phyloP scores from a whole-genome alignment of 352 stramenopile genomes.

The Pythium rhizo-oryzae region DNA sequence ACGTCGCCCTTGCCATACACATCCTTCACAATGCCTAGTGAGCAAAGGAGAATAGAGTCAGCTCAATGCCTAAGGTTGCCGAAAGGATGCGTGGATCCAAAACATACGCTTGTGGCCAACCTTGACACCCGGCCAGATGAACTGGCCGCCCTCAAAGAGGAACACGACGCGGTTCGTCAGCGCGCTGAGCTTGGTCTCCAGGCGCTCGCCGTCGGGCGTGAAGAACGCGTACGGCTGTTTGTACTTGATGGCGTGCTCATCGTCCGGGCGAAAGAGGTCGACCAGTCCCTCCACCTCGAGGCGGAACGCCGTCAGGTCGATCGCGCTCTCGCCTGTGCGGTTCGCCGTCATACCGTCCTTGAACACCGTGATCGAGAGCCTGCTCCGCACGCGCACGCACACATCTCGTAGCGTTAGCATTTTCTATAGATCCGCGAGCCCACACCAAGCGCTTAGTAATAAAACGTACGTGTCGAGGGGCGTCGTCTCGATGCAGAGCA shows the following conservation, averaged over 20 bases:
- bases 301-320: conserved; percentile 38
- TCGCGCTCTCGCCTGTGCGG: conserved; percentile 34
- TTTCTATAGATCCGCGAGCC: neutral
- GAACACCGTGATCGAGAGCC: conserved; percentile 47
- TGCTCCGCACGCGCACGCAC: conserved; percentile 12
- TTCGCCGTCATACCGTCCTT: conserved; percentile 52
- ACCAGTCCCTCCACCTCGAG: conserved; percentile 40
- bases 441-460: neutral
- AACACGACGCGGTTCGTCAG: conserved; percentile 56
- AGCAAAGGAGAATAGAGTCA: too few relatives aligned
- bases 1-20: conserved; percentile 49
- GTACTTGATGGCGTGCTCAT: conserved; percentile 45
- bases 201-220: conserved; percentile 43
- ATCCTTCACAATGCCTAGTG: conserved; percentile 44
- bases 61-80: too few relatives aligned
- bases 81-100: too few relatives aligned
- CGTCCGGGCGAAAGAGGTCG: conserved; percentile 33
- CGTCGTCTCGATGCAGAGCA: conserved; percentile 56
- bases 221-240: conserved; percentile 71
- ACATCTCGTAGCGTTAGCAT: neutral
- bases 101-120: conserved; percentile 61
- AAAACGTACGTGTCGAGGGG: conserved; percentile 45
- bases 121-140: conserved; percentile 68
- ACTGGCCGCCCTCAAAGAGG: conserved; percentile 74
- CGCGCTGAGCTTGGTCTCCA: conserved; percentile 37